Evolutionary conservation across 192 early-diverging fungal species (phyloP), one percentile per base, ranked within the genome.

Genomic region (Rhizophagus clarus): DNA sequence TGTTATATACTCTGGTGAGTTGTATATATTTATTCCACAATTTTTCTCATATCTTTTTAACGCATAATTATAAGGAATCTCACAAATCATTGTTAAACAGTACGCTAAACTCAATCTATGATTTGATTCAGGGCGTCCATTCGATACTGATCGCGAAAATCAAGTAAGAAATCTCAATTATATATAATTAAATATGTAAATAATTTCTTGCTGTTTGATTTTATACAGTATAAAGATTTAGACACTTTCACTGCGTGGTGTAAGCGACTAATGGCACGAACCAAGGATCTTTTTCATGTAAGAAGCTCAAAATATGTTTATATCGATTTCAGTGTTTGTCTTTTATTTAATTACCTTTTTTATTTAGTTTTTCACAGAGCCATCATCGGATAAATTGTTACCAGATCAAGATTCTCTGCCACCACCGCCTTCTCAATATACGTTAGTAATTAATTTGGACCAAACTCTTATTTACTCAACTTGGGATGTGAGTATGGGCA

Each of bases 391-490:
- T 79, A 95, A 97, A 82, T 89, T 99, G 72, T 88, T 99, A 60
- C 97, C 97, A 0, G 96, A 98, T 74, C 92, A 94, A 62, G 86
- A 96, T 10, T 93, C 95, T 31, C 93, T 92, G 47, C 93, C 91
- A 51, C 68, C 26, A 72, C 97, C 96, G 88, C 90, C 91, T 71
- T 91, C 93, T 63, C 93, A 93, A 32, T 94, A 96, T 82, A 99
- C 98, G 28, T 88, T 99, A 61, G 96, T 97, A 72, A 91, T 99
- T 76, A 98, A 97, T 81, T 83, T 99, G 81, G 96, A 96, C 76
- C 96, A 99, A 80, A 95, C 96, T 60, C 85, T 99, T 83, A 90
- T 96, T 42, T 94, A 97, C 81, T 90, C 96, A 78, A 95, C 92
- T 75, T 99, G 97, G 97, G 90, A 96, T 85, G 92, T 93, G 83